Evolutionary conservation across 306 rosid species (phyloP).

Genomic region (Quercus variabilis): DNA sequence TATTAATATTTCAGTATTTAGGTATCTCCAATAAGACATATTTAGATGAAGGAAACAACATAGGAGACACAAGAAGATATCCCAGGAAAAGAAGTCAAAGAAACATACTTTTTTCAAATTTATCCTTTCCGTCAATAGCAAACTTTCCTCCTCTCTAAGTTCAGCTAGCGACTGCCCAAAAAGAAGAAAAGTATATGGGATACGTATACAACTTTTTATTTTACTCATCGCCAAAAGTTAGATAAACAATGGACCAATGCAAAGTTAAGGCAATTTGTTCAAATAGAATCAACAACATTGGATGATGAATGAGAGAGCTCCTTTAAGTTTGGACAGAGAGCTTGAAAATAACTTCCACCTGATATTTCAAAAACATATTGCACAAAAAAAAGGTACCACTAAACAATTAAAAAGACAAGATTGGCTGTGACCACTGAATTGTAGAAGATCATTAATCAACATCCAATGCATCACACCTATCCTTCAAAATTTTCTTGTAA

Average conservation of each 20-base stretch:
- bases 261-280: not conserved
- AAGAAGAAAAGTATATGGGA: not conserved
- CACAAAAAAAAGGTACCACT: no score
- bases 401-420: not conserved
- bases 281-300: no score
- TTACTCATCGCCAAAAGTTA: not conserved
- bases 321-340: not conserved
- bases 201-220: not conserved
- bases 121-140: constrained; percentile 63
- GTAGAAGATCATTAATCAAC: not conserved
- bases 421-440: not conserved
- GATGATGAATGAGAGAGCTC: not conserved
- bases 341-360: not conserved
- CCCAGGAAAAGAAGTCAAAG: not conserved
- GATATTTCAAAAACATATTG: not conserved
- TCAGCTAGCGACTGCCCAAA: constrained; percentile 74
- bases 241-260: not conserved
- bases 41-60: not conserved
- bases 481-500: not conserved
- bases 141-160: constrained; percentile 76
- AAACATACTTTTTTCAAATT: constrained; percentile 59
- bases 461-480: not conserved
- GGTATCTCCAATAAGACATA: not conserved
- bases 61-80: not conserved
- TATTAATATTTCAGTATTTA: not conserved